These are phyloP conservation scores for Thelonectria rubi DNA, from an alignment of 2,329 filamentous ascomycete species.

Conservation along the genomic window DNA sequence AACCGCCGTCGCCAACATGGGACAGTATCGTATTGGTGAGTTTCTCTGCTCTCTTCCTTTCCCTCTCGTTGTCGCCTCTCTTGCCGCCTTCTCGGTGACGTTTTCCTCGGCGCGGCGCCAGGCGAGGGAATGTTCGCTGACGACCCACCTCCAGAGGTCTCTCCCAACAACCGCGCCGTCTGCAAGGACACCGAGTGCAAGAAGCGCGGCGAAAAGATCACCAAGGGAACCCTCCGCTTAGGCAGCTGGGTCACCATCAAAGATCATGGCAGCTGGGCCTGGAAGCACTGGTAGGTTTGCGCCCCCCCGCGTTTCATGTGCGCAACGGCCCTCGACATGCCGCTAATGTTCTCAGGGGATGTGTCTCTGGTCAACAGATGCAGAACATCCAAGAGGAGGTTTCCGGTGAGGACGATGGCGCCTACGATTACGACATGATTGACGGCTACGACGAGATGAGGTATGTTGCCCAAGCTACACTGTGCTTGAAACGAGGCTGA, in stretches of 20 bases:
- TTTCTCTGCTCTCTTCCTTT: slow-evolving; percentile 15
- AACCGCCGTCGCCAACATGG: slow-evolving; percentile 48
- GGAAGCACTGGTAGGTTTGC: slow-evolving; percentile 84
- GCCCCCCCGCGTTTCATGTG: background rate
- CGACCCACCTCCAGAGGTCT: slow-evolving; percentile 65
- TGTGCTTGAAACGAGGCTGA: slow-evolving; percentile 15
- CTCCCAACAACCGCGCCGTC: slow-evolving; percentile 74
- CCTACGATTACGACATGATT: slow-evolving; percentile 70
- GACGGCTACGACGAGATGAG: slow-evolving; percentile 83
- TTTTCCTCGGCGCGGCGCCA: slow-evolving; percentile 9
- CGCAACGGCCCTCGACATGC: background rate
- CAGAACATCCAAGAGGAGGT: slow-evolving; percentile 66
- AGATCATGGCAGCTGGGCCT: slow-evolving; percentile 73
- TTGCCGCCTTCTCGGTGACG: slow-evolving; percentile 10
- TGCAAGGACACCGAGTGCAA: slow-evolving; percentile 82
- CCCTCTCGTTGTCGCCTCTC: background rate
- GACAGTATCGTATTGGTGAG: slow-evolving; percentile 59
- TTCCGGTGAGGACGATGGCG: slow-evolving; percentile 57
- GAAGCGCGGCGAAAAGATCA: slow-evolving; percentile 72
- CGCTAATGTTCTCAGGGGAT: slow-evolving; percentile 72
- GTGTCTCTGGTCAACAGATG: slow-evolving; percentile 81
- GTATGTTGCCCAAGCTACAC: slow-evolving; percentile 47
- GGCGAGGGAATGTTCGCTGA: slow-evolving; percentile 26
- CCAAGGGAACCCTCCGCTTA: slow-evolving; percentile 81
- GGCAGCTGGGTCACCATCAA: slow-evolving; percentile 75